Conservation (phyloP, 2,329 filamentous ascomycete species). For the Aspergillus transmontanensis region DNA sequence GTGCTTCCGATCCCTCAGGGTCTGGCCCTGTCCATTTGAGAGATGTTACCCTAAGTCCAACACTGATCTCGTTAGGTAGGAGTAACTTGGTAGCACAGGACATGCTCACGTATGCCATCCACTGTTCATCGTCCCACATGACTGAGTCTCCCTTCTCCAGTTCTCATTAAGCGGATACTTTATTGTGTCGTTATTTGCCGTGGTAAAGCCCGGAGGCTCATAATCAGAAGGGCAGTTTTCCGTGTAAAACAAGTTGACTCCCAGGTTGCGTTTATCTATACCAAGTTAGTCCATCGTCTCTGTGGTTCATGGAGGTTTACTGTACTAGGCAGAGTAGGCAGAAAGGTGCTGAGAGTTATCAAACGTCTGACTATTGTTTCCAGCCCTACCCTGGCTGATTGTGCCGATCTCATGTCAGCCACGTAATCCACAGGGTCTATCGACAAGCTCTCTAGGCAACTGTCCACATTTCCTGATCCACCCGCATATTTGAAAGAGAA, state of each 20-base stretch:
- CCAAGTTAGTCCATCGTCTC: slow-evolving; percentile 4
- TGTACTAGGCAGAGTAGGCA: slow-evolving; percentile 48
- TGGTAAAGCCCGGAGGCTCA: slow-evolving; percentile 45
- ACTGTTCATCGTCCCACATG: slow-evolving; percentile 37
- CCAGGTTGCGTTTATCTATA: slow-evolving; percentile 43
- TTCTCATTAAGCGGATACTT: slow-evolving; percentile 40
- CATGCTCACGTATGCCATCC: slow-evolving; percentile 43
- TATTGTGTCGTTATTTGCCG: slow-evolving; percentile 30
- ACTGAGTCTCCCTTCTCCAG: slow-evolving; percentile 40
- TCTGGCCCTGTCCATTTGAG: slow-evolving; percentile 34
- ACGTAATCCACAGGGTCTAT: slow-evolving; percentile 32
- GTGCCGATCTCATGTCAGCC: slow-evolving; percentile 38
- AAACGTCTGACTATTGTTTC: slow-evolving; percentile 47
- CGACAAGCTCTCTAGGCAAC: slow-evolving; percentile 30
- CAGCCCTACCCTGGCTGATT: slow-evolving; percentile 45
- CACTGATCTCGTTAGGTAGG: slow-evolving; percentile 26
- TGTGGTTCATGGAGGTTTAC: slow-evolving; percentile 3
- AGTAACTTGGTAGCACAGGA: neutral
- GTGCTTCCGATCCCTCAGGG: slow-evolving; percentile 23
- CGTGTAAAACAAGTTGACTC: slow-evolving; percentile 49
- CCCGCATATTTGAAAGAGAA: slow-evolving; percentile 51
- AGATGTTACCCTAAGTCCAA: slow-evolving; percentile 38
- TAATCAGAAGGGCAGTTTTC: slow-evolving; percentile 43
- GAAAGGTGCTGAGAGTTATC: slow-evolving; percentile 37
- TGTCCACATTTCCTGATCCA: slow-evolving; percentile 32